phyloP scores from a whole-genome alignment of 164 flowering plant species.

The Vitis riparia region DNA sequence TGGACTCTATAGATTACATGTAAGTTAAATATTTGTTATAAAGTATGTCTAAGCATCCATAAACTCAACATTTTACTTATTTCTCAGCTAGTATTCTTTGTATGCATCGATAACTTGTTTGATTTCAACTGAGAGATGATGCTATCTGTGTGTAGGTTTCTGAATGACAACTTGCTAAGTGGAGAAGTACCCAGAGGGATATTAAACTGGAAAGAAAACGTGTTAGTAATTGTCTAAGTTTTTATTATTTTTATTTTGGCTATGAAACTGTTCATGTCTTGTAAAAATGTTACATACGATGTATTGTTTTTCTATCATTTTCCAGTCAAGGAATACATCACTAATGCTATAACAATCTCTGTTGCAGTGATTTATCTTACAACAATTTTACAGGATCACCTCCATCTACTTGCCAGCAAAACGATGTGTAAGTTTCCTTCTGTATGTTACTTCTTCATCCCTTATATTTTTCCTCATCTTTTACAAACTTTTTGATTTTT shows the following conservation, averaged over 20 bases:
- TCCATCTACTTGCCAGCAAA: slow-evolving; percentile 30
- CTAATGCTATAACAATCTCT: background rate
- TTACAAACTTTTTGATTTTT: no score
- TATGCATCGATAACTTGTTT: background rate
- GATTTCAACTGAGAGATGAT: background rate
- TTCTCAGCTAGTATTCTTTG: no score
- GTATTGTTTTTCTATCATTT: no score
- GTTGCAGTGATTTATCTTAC: slow-evolving; percentile 78
- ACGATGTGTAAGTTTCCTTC: slow-evolving; percentile 43
- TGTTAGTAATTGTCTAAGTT: slow-evolving; percentile 39
- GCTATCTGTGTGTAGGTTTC: slow-evolving; percentile 46
- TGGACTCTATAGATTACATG: slow-evolving; percentile 25
- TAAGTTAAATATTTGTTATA: slow-evolving; percentile 21
- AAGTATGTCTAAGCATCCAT: no score
- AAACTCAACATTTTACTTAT: no score
- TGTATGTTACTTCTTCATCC: background rate
- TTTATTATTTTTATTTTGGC: background rate
- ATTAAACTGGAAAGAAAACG: slow-evolving; percentile 16
- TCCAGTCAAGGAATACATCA: no score
- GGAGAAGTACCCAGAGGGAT: slow-evolving; percentile 61
- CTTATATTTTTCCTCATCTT: background rate
- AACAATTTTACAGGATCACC: slow-evolving; percentile 60
- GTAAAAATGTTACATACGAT: no score
- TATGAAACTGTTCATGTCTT: no score
- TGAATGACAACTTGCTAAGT: slow-evolving; percentile 60